phyloP scores from a whole-genome alignment of 2,329 filamentous ascomycete species.

The Fusarium fujikuroi region DNA sequence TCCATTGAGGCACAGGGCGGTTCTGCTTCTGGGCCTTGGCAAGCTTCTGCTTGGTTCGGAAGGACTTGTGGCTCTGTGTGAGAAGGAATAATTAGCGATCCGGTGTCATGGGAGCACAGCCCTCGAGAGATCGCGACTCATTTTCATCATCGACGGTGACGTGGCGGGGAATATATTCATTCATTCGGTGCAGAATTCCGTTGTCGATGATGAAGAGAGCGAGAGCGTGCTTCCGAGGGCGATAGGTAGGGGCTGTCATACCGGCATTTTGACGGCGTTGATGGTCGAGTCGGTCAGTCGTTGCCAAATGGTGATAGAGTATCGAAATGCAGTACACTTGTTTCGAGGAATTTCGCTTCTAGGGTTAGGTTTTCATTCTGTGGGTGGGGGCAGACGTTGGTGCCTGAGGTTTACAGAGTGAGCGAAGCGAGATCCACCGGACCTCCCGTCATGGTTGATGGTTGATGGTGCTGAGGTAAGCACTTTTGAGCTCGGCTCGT shows the following conservation, averaged over 20 bases:
- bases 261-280: slow-evolving; percentile 56
- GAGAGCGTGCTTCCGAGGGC: slow-evolving; percentile 7
- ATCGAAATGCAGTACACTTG: slow-evolving; percentile 18
- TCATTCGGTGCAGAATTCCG: slow-evolving; percentile 11
- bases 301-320: slow-evolving; percentile 47
- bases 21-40: slow-evolving; percentile 99
- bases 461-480: slow-evolving; percentile 15
- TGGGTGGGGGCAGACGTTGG: slow-evolving; percentile 25
- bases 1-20: slow-evolving; percentile 99
- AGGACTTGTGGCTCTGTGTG: slow-evolving; percentile 95
- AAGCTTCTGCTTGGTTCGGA: slow-evolving; percentile 99
- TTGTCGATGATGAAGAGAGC: slow-evolving; percentile 26
- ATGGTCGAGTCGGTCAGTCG: slow-evolving; percentile 52
- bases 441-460: not conserved
- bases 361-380: slow-evolving; percentile 53
- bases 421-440: not conserved
- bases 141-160: slow-evolving; percentile 17
- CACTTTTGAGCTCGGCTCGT: slow-evolving; percentile 1
- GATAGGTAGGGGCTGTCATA: slow-evolving; percentile 44
- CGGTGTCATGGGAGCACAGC: slow-evolving; percentile 10
- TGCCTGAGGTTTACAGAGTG: slow-evolving; percentile 30
- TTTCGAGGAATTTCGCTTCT: slow-evolving; percentile 28
- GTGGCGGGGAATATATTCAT: slow-evolving; percentile 6
- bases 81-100: slow-evolving; percentile 42
- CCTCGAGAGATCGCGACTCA: slow-evolving; percentile 12